Evolutionary conservation across 345 rosid species (phyloP), one percentile per base, ranked within the genome.

Genomic region (Nephelium lappaceum): DNA sequence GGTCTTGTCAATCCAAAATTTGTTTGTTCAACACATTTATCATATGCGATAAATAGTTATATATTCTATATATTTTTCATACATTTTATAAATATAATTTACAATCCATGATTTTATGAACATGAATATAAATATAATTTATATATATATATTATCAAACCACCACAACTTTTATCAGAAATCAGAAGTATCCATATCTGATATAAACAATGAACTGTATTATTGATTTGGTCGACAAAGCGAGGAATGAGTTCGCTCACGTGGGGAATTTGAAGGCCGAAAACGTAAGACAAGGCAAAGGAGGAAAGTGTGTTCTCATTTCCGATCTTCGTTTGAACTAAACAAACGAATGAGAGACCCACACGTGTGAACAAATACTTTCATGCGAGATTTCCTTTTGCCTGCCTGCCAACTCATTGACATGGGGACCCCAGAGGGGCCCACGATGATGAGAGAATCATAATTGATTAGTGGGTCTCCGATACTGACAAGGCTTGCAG

Each of bases 271-370:
- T 11, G 6, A 53, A 8, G 5, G 77, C 77, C 69, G 69, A 2
- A 74, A 41, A 36, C 7, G 16, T 1, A 11, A 27, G 43, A 9
- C 21, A 47, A 15, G 19, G 15, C n/a, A 12, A 60, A 42, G 65
- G 25, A 60, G 42, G 60, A 75, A 19, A 23, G 11, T 60, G 73
- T n/a, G 80, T 75, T 82, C 77, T 5, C 77, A 79, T 67, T 82
- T 67, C 74, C 55, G 70, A 11, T 49, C 76, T 63, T 25, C 16
- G 64, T 5, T n/a, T 41, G 27, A 60, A 21, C 0, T 24, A 25
- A 14, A 24, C 39, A 15, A 51, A 16, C 16, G 39, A 63, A 42
- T 38, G 49, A 2, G 51, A 0, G 24, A 0, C 10, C 0, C 0
- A 19, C 21, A 11, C 57, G 43, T 25, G 65, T 67, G 75, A 79